Percentiles rank a stretch among this genome's conserved stretches.
Evolutionary conservation across 768 basidiomycete species (phyloP).

Genomic region (Suillus hirtellus): DNA sequence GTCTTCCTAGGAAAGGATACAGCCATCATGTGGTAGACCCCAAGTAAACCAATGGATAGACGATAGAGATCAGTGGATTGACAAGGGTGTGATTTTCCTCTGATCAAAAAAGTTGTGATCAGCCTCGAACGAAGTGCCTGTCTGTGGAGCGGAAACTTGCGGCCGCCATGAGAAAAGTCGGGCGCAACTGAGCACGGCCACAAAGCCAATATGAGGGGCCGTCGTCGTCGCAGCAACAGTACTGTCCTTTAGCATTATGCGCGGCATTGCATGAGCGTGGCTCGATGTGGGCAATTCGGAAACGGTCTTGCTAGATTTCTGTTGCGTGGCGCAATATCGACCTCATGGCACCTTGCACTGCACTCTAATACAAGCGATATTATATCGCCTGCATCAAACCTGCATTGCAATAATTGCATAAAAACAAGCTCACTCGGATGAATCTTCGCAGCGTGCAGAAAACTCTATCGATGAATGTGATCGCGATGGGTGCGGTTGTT

Average conservation of each 20-base stretch:
- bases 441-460: neutral
- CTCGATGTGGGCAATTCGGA: neutral
- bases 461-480: slow-evolving; percentile 5
- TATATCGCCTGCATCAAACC: neutral
- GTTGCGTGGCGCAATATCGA: neutral
- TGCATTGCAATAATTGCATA: slow-evolving; percentile 4
- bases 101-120: neutral
- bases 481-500: slow-evolving; percentile 8
- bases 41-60: neutral
- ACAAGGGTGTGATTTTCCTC: neutral
- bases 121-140: slow-evolving; percentile 5
- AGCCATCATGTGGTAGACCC: too few species aligned
- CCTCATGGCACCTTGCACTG: slow-evolving; percentile 3
- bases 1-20: neutral
- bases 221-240: slow-evolving; percentile 8
- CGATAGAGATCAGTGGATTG: neutral
- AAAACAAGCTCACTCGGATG: neutral
- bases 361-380: slow-evolving; percentile 3
- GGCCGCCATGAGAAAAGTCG: slow-evolving; percentile 3
- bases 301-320: neutral
- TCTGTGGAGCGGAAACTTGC: slow-evolving; percentile 6
- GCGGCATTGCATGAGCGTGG: neutral
- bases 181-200: slow-evolving; percentile 5
- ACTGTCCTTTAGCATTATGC: neutral
- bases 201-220: neutral